Evolutionary conservation across 2,329 filamentous ascomycete genomes (phyloP), one percentile per base, ranked within the genome.

Genomic region (Colletotrichum scovillei): DNA sequence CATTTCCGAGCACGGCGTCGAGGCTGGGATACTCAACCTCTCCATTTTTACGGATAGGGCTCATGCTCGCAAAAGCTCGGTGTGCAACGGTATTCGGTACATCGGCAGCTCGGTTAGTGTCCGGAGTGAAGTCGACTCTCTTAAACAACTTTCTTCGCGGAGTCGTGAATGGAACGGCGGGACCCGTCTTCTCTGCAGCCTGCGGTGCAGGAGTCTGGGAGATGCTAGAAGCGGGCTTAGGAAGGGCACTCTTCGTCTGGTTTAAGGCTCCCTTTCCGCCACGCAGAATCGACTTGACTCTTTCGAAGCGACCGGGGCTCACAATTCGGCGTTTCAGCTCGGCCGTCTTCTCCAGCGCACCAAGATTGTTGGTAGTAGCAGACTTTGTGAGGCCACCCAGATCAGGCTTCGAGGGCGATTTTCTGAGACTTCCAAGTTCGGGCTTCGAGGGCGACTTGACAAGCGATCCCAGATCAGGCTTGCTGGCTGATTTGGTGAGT

Each of bases 41-140:
- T 38, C 78, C 80, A 74, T 79, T 77, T 72, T 80, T 84, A 74
- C 76, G 78, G 75, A 57, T 67, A 42, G 73, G 64, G 53, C 53
- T 65, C 75, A 88, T 79, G 4, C 89, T 88, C 3, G 90, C 90
- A 8, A 90, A 90, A 1, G 90, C 89, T 26, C 46, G 63, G 49
- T 73, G 71, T 6, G 71, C 55, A 55, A 73, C 62, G n/a, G 71
- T 73, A 70, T 86, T 84, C 72, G 89, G 86, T 0, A 79, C 76
- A 62, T 84, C 76, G 0, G 82, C 80, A 9, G 84, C 82, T 22
- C 84, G 83, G 75, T 94, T 89, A 46, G 92, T 92, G 74, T 91
- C 91, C 0, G 92, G 92, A 0, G 93, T 95, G 78, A 97, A 98
- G 63, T 93, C 92, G 46, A 97, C 94, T 69, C 90, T 92, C 84